Evolutionary conservation across 257 asterid genomes (phyloP).

Genomic region (Nemophila menziesii): DNA sequence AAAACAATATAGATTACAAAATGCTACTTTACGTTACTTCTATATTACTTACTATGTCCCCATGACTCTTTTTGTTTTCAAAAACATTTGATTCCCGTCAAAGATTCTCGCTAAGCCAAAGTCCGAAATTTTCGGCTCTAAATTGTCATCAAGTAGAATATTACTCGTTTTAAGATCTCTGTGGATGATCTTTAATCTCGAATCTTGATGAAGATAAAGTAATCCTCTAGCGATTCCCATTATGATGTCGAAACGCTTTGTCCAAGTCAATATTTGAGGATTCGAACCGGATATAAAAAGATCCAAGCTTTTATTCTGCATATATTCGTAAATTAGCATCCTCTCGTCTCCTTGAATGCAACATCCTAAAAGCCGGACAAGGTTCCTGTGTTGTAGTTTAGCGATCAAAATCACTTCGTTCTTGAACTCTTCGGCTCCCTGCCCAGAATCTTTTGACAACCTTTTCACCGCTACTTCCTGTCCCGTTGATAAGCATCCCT

Average conservation of each 20-base stretch:
- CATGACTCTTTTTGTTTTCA: constrained; percentile 20
- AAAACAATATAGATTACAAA: not conserved
- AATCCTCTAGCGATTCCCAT: constrained; percentile 29
- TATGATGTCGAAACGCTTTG: constrained; percentile 26
- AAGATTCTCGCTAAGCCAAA: constrained; percentile 31
- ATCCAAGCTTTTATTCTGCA: constrained; percentile 29
- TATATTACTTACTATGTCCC: constrained; percentile 23
- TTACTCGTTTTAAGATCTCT: constrained; percentile 33
- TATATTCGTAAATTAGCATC: constrained; percentile 31
- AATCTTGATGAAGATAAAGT: constrained; percentile 30
- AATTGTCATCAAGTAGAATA: constrained; percentile 16
- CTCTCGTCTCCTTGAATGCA: constrained; percentile 31
- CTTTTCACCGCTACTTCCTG: constrained; percentile 29
- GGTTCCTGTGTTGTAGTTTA: constrained; percentile 39
- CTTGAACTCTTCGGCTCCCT: constrained; percentile 31
- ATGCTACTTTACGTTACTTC: not conserved
- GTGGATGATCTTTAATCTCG: constrained; percentile 27
- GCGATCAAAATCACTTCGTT: constrained; percentile 31
- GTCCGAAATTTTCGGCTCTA: constrained; percentile 29
- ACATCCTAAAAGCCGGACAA: constrained; percentile 36
- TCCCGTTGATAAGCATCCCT: constrained; percentile 25
- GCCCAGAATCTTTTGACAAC: constrained; percentile 30
- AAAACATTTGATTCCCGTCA: constrained; percentile 10
- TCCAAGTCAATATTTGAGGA: constrained; percentile 18
- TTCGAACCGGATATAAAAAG: constrained; percentile 26